phyloP scores from a whole-genome alignment of 1,284 basidiomycete genomes.

The Irpex rosettiformis region DNA sequence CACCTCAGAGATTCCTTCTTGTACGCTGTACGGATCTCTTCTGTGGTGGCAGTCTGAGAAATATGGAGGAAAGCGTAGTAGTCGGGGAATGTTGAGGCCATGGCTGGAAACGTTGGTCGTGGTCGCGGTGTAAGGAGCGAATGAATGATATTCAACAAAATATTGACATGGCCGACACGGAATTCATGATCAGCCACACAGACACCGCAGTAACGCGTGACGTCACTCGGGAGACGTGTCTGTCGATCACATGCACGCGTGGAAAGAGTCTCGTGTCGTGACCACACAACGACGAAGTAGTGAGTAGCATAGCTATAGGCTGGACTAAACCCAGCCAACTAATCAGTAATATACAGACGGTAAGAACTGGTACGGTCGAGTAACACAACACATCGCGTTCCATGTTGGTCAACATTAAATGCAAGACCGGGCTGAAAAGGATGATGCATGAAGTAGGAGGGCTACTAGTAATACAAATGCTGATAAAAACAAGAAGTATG shows the following conservation, averaged over 20 bases:
- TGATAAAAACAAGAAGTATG: background rate
- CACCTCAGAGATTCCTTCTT: slow-evolving; percentile 74
- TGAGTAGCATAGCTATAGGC: too few species aligned
- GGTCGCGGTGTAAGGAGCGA: background rate
- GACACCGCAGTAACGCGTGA: background rate
- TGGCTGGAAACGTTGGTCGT: slow-evolving; percentile 24
- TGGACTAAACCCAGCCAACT: too few species aligned
- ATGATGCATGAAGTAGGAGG: background rate
- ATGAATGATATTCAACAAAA: background rate
- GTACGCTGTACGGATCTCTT: slow-evolving; percentile 81
- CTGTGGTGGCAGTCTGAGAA: slow-evolving; percentile 54
- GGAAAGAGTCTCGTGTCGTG: background rate
- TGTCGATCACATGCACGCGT: too few species aligned
- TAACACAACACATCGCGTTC: background rate
- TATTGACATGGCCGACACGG: background rate
- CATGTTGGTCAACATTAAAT: too few species aligned
- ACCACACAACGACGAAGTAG: too few species aligned
- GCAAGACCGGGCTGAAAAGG: background rate
- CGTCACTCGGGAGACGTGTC: background rate
- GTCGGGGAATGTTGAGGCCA: slow-evolving; percentile 65
- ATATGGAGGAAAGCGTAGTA: slow-evolving; percentile 70
- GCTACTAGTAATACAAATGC: slow-evolving; percentile 6
- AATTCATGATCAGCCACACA: background rate
- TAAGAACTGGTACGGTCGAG: background rate
- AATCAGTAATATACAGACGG: background rate